phyloP scores from a whole-genome alignment of 331 rosid genomes.

The Malus hybrid region DNA sequence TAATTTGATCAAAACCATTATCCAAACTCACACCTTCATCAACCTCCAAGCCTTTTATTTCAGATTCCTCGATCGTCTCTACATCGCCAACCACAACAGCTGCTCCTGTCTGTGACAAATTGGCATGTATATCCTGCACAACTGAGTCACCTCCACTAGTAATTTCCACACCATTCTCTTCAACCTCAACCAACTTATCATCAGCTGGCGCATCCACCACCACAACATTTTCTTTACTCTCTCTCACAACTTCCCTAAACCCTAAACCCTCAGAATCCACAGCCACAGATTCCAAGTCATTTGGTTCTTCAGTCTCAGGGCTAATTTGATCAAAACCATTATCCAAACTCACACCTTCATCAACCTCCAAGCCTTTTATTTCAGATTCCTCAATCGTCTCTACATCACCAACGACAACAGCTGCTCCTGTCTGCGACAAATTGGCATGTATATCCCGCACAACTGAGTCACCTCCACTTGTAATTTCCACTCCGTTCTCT shows the following conservation, averaged over 20 bases:
- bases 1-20: slow-evolving; percentile 32
- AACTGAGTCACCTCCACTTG: slow-evolving; percentile 20
- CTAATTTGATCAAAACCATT: slow-evolving; percentile 35
- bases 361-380: slow-evolving; percentile 23
- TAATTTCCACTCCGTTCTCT: slow-evolving; percentile 5
- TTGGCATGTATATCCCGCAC: slow-evolving; percentile 25
- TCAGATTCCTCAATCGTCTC: slow-evolving; percentile 32
- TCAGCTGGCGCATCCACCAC: slow-evolving; percentile 1
- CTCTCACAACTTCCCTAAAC: background rate
- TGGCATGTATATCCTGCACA: slow-evolving; percentile 25
- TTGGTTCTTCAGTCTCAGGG: slow-evolving; percentile 11
- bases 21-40: slow-evolving; percentile 28
- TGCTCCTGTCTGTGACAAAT: slow-evolving; percentile 21
- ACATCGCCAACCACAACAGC: slow-evolving; percentile 38
- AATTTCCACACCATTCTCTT: slow-evolving; percentile 5
- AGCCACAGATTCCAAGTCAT: slow-evolving; percentile 5
- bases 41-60: slow-evolving; percentile 25
- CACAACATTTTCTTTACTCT: slow-evolving; percentile 1
- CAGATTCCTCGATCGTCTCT: slow-evolving; percentile 29
- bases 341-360: slow-evolving; percentile 27
- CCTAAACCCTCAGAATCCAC: background rate
- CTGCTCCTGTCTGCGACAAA: slow-evolving; percentile 22
- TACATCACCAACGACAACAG: slow-evolving; percentile 36
- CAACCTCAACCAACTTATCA: slow-evolving; percentile 14
- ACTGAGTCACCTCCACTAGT: slow-evolving; percentile 19